phyloP scores from a whole-genome alignment of 768 basidiomycete genomes.

The Auricularia cornea region DNA sequence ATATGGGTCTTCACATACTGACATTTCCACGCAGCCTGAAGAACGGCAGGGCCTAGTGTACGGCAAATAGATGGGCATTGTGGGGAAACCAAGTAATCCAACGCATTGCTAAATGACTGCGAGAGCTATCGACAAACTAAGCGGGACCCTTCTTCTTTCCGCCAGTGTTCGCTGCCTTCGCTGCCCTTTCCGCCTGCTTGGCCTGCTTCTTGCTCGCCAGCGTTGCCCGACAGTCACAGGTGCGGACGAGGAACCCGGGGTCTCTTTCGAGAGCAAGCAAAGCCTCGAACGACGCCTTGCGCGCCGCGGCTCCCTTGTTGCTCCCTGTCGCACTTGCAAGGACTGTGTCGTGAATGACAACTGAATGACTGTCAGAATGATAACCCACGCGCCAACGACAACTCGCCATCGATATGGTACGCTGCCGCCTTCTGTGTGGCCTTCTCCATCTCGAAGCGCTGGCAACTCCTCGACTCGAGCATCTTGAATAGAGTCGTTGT shows the following conservation, averaged over 20 bases:
- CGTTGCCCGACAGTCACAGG: conserved; percentile 55
- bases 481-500: conserved; percentile 67
- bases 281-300: conserved; percentile 54
- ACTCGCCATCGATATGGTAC: conserved; percentile 27
- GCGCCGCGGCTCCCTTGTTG: conserved; percentile 45
- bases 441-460: conserved; percentile 52
- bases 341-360: conserved; percentile 57
- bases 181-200: conserved; percentile 23
- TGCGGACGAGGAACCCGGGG: conserved; percentile 48
- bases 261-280: conserved; percentile 63
- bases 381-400: conserved; percentile 30
- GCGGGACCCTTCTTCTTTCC: not conserved
- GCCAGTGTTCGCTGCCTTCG: conserved; percentile 15
- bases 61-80: too few species aligned
- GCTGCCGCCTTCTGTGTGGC: conserved; percentile 27
- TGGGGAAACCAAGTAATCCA: not conserved
- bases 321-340: conserved; percentile 50
- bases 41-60: not conserved
- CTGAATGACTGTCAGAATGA: conserved; percentile 28
- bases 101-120: not conserved
- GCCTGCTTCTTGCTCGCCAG: conserved; percentile 28
- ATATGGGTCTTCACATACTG: not conserved
- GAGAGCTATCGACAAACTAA: not conserved
- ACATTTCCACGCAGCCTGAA: not conserved
- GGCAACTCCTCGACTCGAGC: conserved; percentile 64